Base-by-base conservation (phyloP, 2,329 filamentous ascomycete species). In the Penicillium fuscoglaucum region DNA sequence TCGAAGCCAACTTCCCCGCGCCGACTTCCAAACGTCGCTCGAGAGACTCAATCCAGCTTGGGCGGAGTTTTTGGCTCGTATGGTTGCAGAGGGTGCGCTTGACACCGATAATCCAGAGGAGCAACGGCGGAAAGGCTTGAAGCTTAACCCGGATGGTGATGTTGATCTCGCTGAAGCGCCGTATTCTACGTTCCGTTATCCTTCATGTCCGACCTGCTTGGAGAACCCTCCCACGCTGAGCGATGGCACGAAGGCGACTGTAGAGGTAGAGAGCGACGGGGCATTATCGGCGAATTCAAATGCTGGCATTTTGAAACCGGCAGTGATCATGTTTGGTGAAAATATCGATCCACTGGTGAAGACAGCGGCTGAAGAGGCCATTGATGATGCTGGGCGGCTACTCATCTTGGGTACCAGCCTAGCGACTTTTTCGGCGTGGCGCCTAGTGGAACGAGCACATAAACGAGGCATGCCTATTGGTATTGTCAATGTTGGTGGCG, bases 291-390 rank as follows among this genome's bases (percentile, higher is more conserved):
- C 81, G 6, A 77, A 78, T 0, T 87, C 86, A 65, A 86, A 83
- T 2, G 90, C 87, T 0, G 95, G 93, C 2, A 86, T 98, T 39
- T 74, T 99, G 55, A 98, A 98, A 71, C 95, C 95, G 4, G 90
- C 90, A 0, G 93, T 99, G 2, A 87, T 93, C 67, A 97, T 98
- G 91, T 98, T 98, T 73, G 95, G 95, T 17, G 95, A 98, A 76
- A 93, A 86, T 59, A 96, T 98, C 50, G 80, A 84, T 0, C 74
- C 77, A 1, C 69, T 77, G 1, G 87, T 93, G 37, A 97, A 96
- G 73, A 74, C 79, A 1, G 87, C 86, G 0, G 93, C 93, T 1
- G 93, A 98, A 70, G 78, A 85, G 29, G 89, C 90, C 13, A 86
- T 98, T 50, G 90, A 97, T 68, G 82, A 83, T 29, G 90, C 91